Base-by-base conservation (phyloP, 139 green algal genomes). In the Edaphochlamys debaryana region DNA sequence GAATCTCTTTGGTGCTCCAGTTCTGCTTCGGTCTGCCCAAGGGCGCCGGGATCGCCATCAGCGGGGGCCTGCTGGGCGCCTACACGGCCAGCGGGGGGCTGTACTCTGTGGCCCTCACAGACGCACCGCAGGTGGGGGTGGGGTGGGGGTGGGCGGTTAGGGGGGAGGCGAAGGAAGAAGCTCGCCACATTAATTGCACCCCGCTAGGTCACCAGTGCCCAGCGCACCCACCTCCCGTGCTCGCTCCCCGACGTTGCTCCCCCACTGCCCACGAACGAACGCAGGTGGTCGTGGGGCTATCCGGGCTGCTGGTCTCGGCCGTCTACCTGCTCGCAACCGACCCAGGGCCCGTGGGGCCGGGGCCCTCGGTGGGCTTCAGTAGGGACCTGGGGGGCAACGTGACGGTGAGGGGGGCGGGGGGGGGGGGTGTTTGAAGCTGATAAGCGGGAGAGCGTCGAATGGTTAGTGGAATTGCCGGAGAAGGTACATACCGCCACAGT, bases 21-120 rank as follows among this genome's bases (percentile, higher is more conserved):
- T 91, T 87, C 60, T 69, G 79, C 52, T 89, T 87, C 50, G 70
- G 52, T 15, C 70, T 89, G 48, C 67, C 48, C n/a, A 71, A 81
- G 67, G 79, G 80, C 37, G 52, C n/a, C 3, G 73, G 69, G 37
- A 45, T 89, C 20, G 68, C 71, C 63, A 80, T 89, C 34, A 34
- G 67, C n/a, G 87, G 72, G 37, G n/a, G 45, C 13, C 38, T 89
- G 32, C 69, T 87, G 52, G 71, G 76, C 13, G 38, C 60, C 7
- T 91, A 89, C 75, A 87, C 84, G 1, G 79, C 72, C 17, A 75
- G 41, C 32, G 87, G 87, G 30, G 87, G 87, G 20, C 74, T 91
- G 5, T 91, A 86, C 62, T 87, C 79, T 3, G 83, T 89, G 19
- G 87, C 87, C 1, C 86, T 85, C 36, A 82, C 76, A 9, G 87